Evolutionary conservation across 495 filamentous ascomycete species (phyloP).

Genomic region (Tuber melanosporum): DNA sequence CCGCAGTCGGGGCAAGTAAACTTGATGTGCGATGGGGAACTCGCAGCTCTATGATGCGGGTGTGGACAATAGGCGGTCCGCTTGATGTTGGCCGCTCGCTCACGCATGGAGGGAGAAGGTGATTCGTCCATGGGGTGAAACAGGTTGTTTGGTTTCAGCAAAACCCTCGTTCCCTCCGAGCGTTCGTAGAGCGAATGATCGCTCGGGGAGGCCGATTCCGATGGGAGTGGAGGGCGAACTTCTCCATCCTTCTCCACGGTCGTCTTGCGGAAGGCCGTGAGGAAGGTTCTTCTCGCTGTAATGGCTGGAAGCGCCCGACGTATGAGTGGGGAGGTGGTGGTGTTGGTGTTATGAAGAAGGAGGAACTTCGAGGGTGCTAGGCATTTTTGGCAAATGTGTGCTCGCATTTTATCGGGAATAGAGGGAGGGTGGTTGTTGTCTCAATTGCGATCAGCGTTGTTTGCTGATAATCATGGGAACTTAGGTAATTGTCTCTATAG

Average conservation of each 20-base stretch:
- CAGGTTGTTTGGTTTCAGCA: conserved; percentile 73
- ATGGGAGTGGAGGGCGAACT: conserved; percentile 22
- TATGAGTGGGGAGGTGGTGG: conserved; percentile 11
- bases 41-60: conserved; percentile 66
- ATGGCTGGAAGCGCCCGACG: neutral
- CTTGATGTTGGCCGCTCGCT: conserved; percentile 79
- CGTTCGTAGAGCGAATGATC: conserved; percentile 23
- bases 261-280: conserved; percentile 23
- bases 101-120: conserved; percentile 73
- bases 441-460: neutral
- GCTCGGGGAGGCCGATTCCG: conserved; percentile 22
- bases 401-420: neutral
- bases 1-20: conserved; percentile 98
- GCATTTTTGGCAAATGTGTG: neutral
- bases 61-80: conserved; percentile 90
- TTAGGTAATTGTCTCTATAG: neutral
- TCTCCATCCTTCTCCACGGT: conserved; percentile 5
- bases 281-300: conserved; percentile 24
- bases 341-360: conserved; percentile 1
- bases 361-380: conserved; percentile 16
- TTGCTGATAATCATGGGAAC: neutral
- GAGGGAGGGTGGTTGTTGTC: neutral
- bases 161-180: conserved; percentile 40
- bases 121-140: conserved; percentile 88
- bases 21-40: conserved; percentile 69